Evolutionary conservation across 2,329 filamentous ascomycete species (phyloP).

Genomic region (Penicillium sp.): DNA sequence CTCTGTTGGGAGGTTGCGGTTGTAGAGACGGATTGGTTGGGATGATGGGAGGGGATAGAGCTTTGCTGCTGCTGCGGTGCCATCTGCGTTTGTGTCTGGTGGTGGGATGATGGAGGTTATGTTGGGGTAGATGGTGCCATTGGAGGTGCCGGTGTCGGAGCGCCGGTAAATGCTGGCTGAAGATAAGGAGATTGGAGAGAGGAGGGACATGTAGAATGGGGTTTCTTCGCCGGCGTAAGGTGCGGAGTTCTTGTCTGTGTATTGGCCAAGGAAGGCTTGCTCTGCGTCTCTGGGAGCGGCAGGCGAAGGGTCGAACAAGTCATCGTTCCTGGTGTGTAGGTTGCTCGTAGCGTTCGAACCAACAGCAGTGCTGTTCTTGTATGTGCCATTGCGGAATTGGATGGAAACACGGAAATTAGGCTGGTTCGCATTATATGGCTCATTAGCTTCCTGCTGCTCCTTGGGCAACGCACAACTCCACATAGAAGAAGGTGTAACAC

Average conservation of each 20-base stretch:
- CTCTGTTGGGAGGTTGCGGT: conserved; percentile 73
- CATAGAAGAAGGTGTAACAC: conserved; percentile 66
- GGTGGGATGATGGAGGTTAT: conserved; percentile 58
- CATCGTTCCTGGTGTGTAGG: conserved; percentile 27
- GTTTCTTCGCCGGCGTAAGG: conserved; percentile 81
- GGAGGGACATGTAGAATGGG: conserved; percentile 79
- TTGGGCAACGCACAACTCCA: conserved; percentile 88
- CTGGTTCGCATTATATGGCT: conserved; percentile 62
- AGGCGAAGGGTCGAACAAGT: conserved; percentile 45
- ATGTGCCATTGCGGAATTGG: conserved; percentile 54
- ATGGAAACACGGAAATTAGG: conserved; percentile 81
- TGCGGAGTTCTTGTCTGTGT: conserved; percentile 72
- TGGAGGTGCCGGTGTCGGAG: conserved; percentile 18
- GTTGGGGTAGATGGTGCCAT: conserved; percentile 39
- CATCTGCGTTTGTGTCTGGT: conserved; percentile 62
- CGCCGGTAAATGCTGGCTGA: conserved; percentile 43
- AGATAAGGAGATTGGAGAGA: conserved; percentile 44
- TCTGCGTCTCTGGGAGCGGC: conserved; percentile 58
- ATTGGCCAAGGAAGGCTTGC: conserved; percentile 73
- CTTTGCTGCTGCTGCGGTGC: conserved; percentile 66
- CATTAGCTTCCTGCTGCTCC: conserved; percentile 63
- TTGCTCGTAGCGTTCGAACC: conserved; percentile 34
- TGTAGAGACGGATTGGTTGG: conserved; percentile 80
- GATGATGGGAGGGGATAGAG: conserved; percentile 64
- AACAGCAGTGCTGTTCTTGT: conserved; percentile 60